phyloP scores from a whole-genome alignment of 148 eudicot genomes.

The Chenopodium album region DNA sequence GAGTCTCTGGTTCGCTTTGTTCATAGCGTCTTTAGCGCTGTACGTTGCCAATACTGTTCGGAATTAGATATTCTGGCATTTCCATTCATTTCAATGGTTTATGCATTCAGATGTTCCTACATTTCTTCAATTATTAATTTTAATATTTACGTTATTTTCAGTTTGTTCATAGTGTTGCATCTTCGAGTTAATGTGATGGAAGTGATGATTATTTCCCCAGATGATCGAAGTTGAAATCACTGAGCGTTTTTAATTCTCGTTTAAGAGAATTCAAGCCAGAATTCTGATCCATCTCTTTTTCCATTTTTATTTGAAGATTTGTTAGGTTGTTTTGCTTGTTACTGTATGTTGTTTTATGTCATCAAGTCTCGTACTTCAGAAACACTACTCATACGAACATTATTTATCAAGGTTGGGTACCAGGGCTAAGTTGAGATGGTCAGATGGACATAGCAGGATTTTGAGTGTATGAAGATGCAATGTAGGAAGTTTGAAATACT shows the following conservation, averaged over 20 bases:
- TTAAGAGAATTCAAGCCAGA: slow-evolving; percentile 38
- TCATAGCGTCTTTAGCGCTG: slow-evolving; percentile 30
- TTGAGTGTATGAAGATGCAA: too few relatives aligned
- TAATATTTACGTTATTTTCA: too few relatives aligned
- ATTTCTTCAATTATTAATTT: background rate
- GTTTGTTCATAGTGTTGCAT: too few relatives aligned
- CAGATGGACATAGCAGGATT: too few relatives aligned
- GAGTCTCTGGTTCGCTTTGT: slow-evolving; percentile 34
- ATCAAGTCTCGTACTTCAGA: too few relatives aligned
- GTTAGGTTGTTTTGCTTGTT: too few relatives aligned
- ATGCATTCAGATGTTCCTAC: slow-evolving; percentile 30
- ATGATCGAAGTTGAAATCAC: slow-evolving; percentile 40
- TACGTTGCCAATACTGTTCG: slow-evolving; percentile 28
- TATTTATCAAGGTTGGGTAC: too few relatives aligned
- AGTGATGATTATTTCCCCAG: slow-evolving; percentile 41
- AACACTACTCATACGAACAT: too few relatives aligned
- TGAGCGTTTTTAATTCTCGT: slow-evolving; percentile 28
- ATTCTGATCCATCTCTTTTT: slow-evolving; percentile 32
- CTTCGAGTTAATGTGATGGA: slow-evolving; percentile 7
- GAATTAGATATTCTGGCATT: slow-evolving; percentile 30
- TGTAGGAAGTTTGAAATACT: too few relatives aligned
- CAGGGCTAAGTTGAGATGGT: too few relatives aligned
- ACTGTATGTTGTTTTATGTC: too few relatives aligned
- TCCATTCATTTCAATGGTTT: background rate
- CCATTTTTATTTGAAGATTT: too few relatives aligned